Percentiles rank a stretch among this genome's conserved stretches.
These are phyloP conservation scores for Lecanicillium sp. DNA, from an alignment of 2,329 filamentous ascomycete species.

Conservation along the genomic window DNA sequence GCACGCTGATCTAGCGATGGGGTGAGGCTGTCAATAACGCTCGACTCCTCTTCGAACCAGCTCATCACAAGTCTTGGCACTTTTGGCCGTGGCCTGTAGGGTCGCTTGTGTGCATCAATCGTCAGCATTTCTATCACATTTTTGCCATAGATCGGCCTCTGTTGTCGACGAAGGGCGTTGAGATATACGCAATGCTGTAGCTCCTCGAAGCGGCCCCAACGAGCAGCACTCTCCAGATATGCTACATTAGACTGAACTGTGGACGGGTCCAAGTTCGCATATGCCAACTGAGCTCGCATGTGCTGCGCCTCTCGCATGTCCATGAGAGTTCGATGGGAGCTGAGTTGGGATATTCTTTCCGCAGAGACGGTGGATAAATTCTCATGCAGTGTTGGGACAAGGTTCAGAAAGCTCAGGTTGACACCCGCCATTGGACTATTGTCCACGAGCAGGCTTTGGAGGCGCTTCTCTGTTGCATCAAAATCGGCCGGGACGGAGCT, in stretches of 20 bases:
- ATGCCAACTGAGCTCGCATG: slow-evolving; percentile 46
- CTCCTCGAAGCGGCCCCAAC: slow-evolving; percentile 66
- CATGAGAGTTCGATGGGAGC: slow-evolving; percentile 61
- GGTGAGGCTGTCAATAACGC: slow-evolving; percentile 58
- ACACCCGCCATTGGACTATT: slow-evolving; percentile 55
- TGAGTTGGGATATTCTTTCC: slow-evolving; percentile 55
- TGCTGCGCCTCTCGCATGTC: slow-evolving; percentile 67
- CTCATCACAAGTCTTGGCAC: slow-evolving; percentile 56
- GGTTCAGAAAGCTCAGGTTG: slow-evolving; percentile 69
- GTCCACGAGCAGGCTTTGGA: slow-evolving; percentile 59
- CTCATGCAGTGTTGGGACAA: slow-evolving; percentile 67
- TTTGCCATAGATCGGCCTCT: slow-evolving; percentile 73
- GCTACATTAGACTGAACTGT: slow-evolving; percentile 62
- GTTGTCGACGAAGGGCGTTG: slow-evolving; percentile 73
- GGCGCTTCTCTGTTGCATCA: slow-evolving; percentile 60
- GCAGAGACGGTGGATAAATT: slow-evolving; percentile 46
- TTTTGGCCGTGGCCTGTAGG: slow-evolving; percentile 51
- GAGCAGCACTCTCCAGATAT: slow-evolving; percentile 63
- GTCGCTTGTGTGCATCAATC: slow-evolving; percentile 51
- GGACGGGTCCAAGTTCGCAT: slow-evolving; percentile 52
- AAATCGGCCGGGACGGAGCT: slow-evolving; percentile 70
- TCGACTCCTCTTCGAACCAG: slow-evolving; percentile 69
- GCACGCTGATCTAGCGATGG: slow-evolving; percentile 68
- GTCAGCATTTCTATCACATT: slow-evolving; percentile 69
- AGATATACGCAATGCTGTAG: slow-evolving; percentile 74